These are phyloP conservation scores for Saitozyma sp. DNA, from an alignment of 768 basidiomycete genomes.

Conservation along the genomic window DNA sequence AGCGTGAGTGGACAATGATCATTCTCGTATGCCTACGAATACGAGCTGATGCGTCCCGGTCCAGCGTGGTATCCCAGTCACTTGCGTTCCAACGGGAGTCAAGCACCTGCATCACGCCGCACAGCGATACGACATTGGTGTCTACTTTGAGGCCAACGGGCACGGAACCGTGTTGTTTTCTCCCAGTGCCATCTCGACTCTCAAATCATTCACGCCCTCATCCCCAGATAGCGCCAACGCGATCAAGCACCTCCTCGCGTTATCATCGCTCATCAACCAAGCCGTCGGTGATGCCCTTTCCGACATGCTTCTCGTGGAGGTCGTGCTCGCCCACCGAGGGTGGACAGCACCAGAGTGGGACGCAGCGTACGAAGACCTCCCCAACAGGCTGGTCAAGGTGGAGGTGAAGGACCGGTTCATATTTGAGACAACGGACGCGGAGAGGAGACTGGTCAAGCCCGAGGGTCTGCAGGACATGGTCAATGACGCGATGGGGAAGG, in stretches of 20 bases:
- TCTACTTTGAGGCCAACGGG: conserved; percentile 99
- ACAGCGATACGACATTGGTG: conserved; percentile 88
- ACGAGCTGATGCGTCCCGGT: background rate
- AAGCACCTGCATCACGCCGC: conserved; percentile 98
- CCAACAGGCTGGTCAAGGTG: conserved; percentile 93
- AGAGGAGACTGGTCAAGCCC: conserved; percentile 80
- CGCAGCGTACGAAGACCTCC: conserved; percentile 84
- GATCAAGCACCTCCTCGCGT: conserved; percentile 70
- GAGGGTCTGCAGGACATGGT: conserved; percentile 75
- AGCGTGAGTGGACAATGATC: conserved; percentile 41
- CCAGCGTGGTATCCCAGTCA: conserved; percentile 80
- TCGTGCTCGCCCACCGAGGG: conserved; percentile 81
- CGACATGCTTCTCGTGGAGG: conserved; percentile 92
- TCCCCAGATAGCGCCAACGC: conserved; percentile 81
- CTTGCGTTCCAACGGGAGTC: conserved; percentile 93
- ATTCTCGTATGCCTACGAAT: background rate
- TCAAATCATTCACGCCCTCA: conserved; percentile 67
- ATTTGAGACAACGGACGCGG: conserved; percentile 91
- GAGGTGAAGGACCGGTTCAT: conserved; percentile 74
- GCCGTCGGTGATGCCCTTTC: conserved; percentile 96
- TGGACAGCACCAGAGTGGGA: conserved; percentile 87
- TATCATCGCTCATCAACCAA: conserved; percentile 89
- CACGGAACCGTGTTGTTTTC: conserved; percentile 98
- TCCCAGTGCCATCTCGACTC: conserved; percentile 63
- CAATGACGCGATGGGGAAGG: conserved; percentile 73